Base-by-base conservation (phyloP, 441 rosid species). In the Sinapis alba region DNA sequence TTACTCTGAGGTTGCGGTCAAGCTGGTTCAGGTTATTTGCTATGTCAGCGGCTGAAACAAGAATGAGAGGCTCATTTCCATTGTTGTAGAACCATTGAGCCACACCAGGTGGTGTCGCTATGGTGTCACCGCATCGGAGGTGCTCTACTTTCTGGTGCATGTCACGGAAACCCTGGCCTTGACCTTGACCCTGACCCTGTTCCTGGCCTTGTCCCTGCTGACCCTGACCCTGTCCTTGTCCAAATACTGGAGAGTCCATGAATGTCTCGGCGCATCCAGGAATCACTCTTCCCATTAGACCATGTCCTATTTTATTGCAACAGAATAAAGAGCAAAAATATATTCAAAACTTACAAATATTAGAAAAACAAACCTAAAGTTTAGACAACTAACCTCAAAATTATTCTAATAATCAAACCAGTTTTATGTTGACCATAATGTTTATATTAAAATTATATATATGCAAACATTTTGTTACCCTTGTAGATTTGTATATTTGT, bases 221-320 rank as follows among this genome's bases (percentile, higher is more conserved):
- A 1, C 79, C 21, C 21, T 69, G 75, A 2, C 73, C 53, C 20
- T 45, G 50, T 43, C 41, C 71, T 53, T 56, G 68, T 15, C 53
- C 69, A 75, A 61, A 43, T 9, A 13, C 50, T 3, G 74, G 20
- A 11, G 89, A 76, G 15, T 87, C 87, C 78, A 83, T 85, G 82
- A 69, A 88, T 7, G 96, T 88, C 84, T 85, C 96, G 27, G 94
- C 83, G 58, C 92, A 92, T 24, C 92, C 96, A 1, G 96, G 83
- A 41, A 84, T 13, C 34, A 83, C 62, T 18, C 50, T 58, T n/a
- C 91, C 89, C 24, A 67, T 57, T 6, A 85, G 34, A 32, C 94
- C 94, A 16, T 57, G 71, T 41, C 93, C 92, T 89, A 71, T 24
- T 43, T 28, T 23, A 13, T 13, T 60, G 9, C 6, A 53, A n/a